Conservation (phyloP, 202 grass and related monocot genomes). For the Dendrocalamus latiflorus region DNA sequence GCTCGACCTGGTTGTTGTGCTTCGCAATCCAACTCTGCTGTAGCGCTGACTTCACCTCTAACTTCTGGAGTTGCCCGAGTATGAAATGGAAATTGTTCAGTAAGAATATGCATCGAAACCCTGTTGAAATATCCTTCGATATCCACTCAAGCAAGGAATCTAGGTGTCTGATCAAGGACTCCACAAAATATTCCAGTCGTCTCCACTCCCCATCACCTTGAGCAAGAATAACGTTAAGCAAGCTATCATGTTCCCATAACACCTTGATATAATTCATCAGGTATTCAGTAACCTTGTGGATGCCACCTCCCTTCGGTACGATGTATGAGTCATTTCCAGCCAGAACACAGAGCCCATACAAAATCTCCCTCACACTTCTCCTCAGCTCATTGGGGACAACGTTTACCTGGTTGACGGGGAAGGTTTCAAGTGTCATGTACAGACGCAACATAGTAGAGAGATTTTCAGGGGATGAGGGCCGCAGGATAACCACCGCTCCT, state of each 20-base stretch:
- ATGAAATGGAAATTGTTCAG: background rate
- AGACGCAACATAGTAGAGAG: background rate
- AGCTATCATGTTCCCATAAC: background rate
- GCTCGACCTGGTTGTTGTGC: background rate
- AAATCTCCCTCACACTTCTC: background rate
- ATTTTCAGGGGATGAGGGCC: background rate
- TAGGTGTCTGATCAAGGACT: background rate
- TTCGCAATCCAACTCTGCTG: background rate
- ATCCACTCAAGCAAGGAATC: background rate
- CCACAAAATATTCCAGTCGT: background rate
- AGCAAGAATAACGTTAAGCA: background rate
- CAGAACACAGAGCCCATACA: background rate
- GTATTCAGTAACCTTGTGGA: background rate
- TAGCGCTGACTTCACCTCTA: background rate
- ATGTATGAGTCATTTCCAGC: background rate
- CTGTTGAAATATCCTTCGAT: too few species aligned
- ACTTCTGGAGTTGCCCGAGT: background rate
- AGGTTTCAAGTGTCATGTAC: background rate
- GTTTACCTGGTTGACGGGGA: background rate
- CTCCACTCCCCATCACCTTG: background rate
- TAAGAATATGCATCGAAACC: background rate
- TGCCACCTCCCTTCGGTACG: background rate
- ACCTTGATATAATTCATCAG: background rate
- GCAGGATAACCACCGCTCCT: background rate
- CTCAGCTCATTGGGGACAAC: background rate